phyloP scores from a whole-genome alignment of 768 basidiomycete species.

The Gelatoporia subvermispora region DNA sequence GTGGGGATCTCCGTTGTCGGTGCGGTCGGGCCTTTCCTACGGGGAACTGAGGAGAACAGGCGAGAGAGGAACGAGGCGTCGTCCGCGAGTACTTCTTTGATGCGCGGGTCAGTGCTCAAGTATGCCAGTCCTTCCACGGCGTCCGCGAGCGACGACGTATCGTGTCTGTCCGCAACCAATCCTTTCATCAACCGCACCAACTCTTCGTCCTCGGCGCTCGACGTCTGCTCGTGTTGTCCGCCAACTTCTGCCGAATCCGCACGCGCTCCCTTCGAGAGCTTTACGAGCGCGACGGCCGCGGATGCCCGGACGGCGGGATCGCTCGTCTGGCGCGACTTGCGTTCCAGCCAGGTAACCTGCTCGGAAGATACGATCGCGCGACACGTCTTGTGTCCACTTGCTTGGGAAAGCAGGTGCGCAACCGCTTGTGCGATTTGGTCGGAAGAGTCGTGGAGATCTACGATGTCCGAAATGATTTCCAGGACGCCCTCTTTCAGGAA shows the following conservation, averaged over 20 bases:
- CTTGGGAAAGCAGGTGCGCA: constrained; percentile 72
- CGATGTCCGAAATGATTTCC: constrained; percentile 61
- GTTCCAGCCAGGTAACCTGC: constrained; percentile 63
- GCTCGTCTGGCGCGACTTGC: constrained; percentile 42
- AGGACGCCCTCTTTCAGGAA: constrained; percentile 59
- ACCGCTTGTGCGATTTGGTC: constrained; percentile 50
- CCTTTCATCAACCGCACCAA: constrained; percentile 54
- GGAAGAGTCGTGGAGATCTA: constrained; percentile 58
- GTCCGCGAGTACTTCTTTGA: constrained; percentile 59
- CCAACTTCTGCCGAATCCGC: constrained; percentile 38
- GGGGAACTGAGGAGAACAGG: constrained; percentile 55
- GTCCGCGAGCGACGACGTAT: constrained; percentile 46
- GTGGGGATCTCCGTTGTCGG: constrained; percentile 26
- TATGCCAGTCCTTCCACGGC: constrained; percentile 86
- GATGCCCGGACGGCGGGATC: constrained; percentile 50
- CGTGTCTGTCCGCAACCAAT: constrained; percentile 40
- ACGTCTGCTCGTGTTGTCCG: constrained; percentile 10
- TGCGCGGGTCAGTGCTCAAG: constrained; percentile 55
- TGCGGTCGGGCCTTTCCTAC: constrained; percentile 32
- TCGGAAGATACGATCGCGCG: constrained; percentile 56
- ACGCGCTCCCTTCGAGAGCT: constrained; percentile 58
- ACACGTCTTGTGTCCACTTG: constrained; percentile 69
- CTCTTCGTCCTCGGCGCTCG: constrained; percentile 33
- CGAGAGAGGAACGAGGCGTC: constrained; percentile 49
- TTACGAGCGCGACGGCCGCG: constrained; percentile 72